Base-by-base conservation (phyloP, 2,329 filamentous ascomycete species). In the Diaporthe capsici region DNA sequence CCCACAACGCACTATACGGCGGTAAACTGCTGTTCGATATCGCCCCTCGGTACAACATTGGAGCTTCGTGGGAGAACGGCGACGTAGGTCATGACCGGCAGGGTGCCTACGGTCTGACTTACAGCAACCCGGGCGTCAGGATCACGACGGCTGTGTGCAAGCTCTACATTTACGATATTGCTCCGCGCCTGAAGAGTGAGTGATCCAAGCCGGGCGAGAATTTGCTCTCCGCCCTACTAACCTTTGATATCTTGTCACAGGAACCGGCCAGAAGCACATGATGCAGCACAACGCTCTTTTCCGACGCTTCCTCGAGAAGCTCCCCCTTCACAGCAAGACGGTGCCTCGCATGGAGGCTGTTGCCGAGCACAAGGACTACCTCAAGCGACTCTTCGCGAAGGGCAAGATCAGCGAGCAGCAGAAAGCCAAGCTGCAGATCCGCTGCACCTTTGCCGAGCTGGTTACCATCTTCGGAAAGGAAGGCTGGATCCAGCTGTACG, bases 81-180 rank as follows among this genome's bases (percentile, higher is more conserved):
- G 15, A 15, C 49, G 7, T 6, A 31, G n/a, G 37, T 39, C 37
- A n/a, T 6, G 15, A 44, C 42, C 70, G 63, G 1, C 61, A 77
- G 73, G 76, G 76, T 22, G 71, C 70, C 10, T 77, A 60, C 25
- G 76, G 76, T 9, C n/a, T 77, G 22, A 73, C 76, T 6, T 71
- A 28, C 20, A 58, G 10, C 20, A 67, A 75, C 17, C 63, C 73
- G 10, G 76, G 76, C 1, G 31, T 71, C 63, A 74, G 71, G 5
- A 73, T 75, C n/a, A 47, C 60, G 6, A 47, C 73, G n/a, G 75
- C 75, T 15, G 31, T 75, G 34, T 37, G n/a, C 17, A 71, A 67
- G 22, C 25, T 44, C 10, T 51, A 67, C 22, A 70, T 76, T 31
- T 76, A 71, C 49, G 57, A 75, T 15, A 49, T 77, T 28, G 28